Evolutionary conservation across 495 filamentous ascomycete genomes (phyloP), one percentile per base, ranked within the genome.

Genomic region (Chaetomidium leptoderma): DNA sequence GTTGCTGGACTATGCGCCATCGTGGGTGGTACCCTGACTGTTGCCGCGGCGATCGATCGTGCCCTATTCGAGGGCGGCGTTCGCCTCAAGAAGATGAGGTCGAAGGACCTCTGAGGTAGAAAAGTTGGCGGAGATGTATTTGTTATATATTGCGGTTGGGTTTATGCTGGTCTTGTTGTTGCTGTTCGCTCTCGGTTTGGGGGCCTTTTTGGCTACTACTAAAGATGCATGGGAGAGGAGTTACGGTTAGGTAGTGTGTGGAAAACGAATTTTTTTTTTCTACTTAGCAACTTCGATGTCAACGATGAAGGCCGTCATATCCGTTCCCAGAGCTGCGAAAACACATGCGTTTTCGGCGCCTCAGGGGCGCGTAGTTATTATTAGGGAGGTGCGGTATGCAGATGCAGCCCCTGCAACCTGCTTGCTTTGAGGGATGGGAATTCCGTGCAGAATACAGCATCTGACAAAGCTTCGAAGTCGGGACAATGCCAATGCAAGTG

Each of bases 21-120:
- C 48, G 86, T 99, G 42, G 93, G 93, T 57, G 93, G 93, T 61
- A 97, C 93, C 0, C 70, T 99, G 58, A 99, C 93, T 1, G 93
- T 99, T 8, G 93, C 93, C 29, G 93, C 93, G 10, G 92, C 93
- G 11, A 74, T 99, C 16, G 93, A 99, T 67, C 83, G 95, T 21
- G 90, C 86, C 37, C 72, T 97, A 42, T 99, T 96, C 63, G 93
- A 97, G 70, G 93, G 95, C 30, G 80, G 77, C 3, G 84, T 86
- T 59, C 80, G 88, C 58, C 78, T 95, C 55, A 91, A 86, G 82
- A 98, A 98, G 81, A 54, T 96, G 70, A 89, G 95, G 60, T 63
- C 72, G 8, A 83, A 83, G 68, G 78, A 76, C 55, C 63, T 78
- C 39, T 81, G 47, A 63, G 36, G 47, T 23, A 24, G 42, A 14